Evolutionary conservation across 1,139 yeast species (phyloP), one percentile per base, ranked within the genome.

Genomic region (Sugiyamaella paludigena): DNA sequence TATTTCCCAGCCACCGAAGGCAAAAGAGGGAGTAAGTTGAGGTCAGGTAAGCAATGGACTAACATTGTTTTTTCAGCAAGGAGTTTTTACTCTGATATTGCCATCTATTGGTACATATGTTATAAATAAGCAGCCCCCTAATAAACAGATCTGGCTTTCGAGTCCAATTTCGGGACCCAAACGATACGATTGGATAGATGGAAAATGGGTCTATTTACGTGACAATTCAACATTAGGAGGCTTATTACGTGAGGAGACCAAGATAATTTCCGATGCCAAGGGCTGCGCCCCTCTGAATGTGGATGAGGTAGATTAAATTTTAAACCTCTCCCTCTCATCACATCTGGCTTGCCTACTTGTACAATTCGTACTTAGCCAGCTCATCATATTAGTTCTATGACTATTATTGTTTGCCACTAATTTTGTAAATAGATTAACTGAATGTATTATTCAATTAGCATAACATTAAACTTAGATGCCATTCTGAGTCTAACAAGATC

Each of bases 141-240:
- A 87, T 67, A 84, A 84, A 67, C 98, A 89, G 66, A 83, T 89
- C 36, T 89, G 98, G 98, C 76, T 88, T 47, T 81, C 94, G 53
- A 85, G 95, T 36, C 98, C 98, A 0, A 62, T 87, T 4, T 85
- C 94, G n/a, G 98, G 98, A 0, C 98, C 98, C 10, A 87, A 87
- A 62, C 71, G 87, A 49, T 72, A 66, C 53, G 75, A 73, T 48
- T 63, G 58, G 46, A 60, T 66, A 28, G 67, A 64, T 26, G 68
- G 67, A 12, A 56, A 58, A 34, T 73, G 77, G 77, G 63, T 65
- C 7, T 68, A 68, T 51, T 43, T 55, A n/a, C 62, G 77, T 1
- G 76, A 73, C 50, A 59, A 65, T 28, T 49, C 65, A 13, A 65
- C 68, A 4, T 57, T 73, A 27, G 73, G 72, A 12, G 66, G 61